phyloP scores from a whole-genome alignment of 177 flowering plant genomes.

The Telopea speciosissima region DNA sequence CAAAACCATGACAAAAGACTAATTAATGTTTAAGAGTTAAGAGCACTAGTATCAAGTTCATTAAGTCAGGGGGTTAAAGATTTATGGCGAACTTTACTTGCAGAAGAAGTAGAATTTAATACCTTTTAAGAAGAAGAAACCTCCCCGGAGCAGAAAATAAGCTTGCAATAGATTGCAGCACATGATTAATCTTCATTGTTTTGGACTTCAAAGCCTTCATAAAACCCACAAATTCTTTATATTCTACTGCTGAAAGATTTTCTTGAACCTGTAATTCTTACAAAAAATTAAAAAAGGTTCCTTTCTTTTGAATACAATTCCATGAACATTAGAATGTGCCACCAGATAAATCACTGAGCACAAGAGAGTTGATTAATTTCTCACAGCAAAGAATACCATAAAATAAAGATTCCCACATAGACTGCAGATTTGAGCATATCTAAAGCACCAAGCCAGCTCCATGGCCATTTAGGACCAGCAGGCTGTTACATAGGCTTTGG shows the following conservation, averaged over 20 bases:
- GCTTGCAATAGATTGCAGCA: slow-evolving; percentile 56
- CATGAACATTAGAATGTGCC: too few species aligned
- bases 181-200: slow-evolving; percentile 55
- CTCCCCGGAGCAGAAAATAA: slow-evolving; percentile 77
- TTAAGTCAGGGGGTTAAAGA: not conserved
- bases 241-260: slow-evolving; percentile 61
- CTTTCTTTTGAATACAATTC: not conserved
- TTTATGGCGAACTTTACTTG: not conserved
- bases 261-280: slow-evolving; percentile 54
- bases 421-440: not conserved
- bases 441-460: not conserved
- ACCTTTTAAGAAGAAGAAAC: slow-evolving; percentile 71
- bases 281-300: not conserved
- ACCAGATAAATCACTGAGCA: not conserved
- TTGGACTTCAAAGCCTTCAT: slow-evolving; percentile 86
- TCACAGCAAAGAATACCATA: not conserved
- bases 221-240: slow-evolving; percentile 66
- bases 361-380: not conserved
- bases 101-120: slow-evolving; percentile 3
- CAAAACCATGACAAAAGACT: too few species aligned
- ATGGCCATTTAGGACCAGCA: not conserved
- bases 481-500: not conserved
- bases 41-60: not conserved
- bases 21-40: not conserved
- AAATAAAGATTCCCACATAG: not conserved